Percentiles rank a stretch among this genome's conserved stretches.
Conservation (phyloP, 2,329 filamentous ascomycete genomes). For the Cercospora sp. region DNA sequence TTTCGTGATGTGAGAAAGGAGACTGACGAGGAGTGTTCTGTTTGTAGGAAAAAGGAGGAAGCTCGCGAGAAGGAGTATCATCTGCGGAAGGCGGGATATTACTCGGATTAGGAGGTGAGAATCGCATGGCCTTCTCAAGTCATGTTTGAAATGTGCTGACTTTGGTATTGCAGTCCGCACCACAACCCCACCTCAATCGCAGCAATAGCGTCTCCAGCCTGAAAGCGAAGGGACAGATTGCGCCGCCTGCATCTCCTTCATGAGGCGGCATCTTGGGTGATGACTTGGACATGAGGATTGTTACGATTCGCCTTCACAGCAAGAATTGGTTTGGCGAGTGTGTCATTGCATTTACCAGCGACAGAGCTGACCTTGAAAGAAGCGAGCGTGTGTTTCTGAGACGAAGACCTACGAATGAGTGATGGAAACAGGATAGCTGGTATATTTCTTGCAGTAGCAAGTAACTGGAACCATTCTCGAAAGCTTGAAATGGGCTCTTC, state of each 20-base stretch:
- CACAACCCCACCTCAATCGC: slow-evolving; percentile 11
- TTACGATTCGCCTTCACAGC: neutral
- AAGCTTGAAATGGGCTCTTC: neutral
- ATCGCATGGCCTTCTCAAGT: neutral
- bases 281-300: neutral
- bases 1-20: neutral
- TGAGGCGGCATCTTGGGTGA: neutral
- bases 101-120: slow-evolving; percentile 28
- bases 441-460: neutral
- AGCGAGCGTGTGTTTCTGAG: neutral
- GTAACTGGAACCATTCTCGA: neutral
- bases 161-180: neutral
- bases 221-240: neutral
- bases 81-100: slow-evolving; percentile 22
- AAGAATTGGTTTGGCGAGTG: neutral
- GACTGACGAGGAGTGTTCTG: neutral
- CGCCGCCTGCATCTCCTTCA: neutral
- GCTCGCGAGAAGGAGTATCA: slow-evolving; percentile 15
- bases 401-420: neutral
- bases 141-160: neutral
- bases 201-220: slow-evolving; percentile 13
- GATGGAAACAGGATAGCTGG: neutral
- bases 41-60: slow-evolving; percentile 22
- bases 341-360: neutral
- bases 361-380: neutral